Conservation (phyloP, 2,329 filamentous ascomycete genomes). For the Pseudogymnoascus sp. region DNA sequence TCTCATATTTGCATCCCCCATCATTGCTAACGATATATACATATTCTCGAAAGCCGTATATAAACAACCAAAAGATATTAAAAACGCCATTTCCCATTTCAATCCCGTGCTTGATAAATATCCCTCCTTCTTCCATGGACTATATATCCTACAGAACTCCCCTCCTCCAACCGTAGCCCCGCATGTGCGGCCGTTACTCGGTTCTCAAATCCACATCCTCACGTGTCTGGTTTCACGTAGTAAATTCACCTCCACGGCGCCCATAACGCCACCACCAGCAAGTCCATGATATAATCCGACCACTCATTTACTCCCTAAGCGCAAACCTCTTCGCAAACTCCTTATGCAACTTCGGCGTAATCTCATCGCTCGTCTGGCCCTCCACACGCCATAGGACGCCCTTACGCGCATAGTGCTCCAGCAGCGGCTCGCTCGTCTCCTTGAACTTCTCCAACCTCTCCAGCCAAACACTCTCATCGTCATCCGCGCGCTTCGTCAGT, state of each 20-base stretch:
- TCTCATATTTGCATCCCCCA: neutral
- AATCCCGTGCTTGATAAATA: conserved; percentile 2
- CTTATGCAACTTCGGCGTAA: conserved; percentile 75
- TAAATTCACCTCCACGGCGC: neutral
- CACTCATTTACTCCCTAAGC: neutral
- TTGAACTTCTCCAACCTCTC: conserved; percentile 74
- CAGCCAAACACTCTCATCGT: conserved; percentile 79
- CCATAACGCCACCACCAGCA: neutral
- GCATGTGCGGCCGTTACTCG: conserved; percentile 3
- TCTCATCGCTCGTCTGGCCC: conserved; percentile 89
- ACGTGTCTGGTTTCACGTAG: conserved; percentile 1
- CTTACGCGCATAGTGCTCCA: conserved; percentile 81
- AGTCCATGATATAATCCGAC: neutral
- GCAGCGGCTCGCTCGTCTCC: conserved; percentile 73
- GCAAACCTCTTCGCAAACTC: conserved; percentile 76
- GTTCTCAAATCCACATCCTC: neutral
- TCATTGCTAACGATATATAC: neutral
- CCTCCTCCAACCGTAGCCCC: neutral
- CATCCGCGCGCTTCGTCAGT: conserved; percentile 74
- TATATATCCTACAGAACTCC: neutral
- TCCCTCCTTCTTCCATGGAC: neutral
- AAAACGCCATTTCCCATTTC: neutral
- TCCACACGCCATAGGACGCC: conserved; percentile 81
- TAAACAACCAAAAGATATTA: neutral
- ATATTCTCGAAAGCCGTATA: neutral